Conservation (phyloP, 257 asterid species). For the Nicotiana knightiana region DNA sequence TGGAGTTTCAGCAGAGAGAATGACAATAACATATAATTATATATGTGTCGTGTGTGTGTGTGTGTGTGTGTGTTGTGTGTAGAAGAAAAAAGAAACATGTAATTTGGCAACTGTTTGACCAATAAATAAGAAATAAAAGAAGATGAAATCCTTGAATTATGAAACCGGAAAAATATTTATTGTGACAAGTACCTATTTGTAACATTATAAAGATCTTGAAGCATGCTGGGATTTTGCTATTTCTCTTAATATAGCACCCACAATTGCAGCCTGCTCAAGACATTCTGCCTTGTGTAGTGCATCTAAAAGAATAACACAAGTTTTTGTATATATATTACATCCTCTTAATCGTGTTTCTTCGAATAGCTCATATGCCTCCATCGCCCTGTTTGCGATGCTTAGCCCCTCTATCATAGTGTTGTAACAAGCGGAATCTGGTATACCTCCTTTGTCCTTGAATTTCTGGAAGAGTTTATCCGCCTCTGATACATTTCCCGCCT, state of each 20-base stretch:
- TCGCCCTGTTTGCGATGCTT: slow-evolving; percentile 65
- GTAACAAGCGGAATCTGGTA: slow-evolving; percentile 90
- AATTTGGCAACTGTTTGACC: background rate
- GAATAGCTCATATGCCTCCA: slow-evolving; percentile 71
- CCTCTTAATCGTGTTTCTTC: slow-evolving; percentile 85
- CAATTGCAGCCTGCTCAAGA: slow-evolving; percentile 88
- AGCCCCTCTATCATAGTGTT: slow-evolving; percentile 86
- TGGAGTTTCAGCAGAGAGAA: background rate
- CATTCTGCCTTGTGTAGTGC: slow-evolving; percentile 90
- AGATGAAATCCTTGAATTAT: background rate
- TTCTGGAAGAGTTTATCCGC: slow-evolving; percentile 66
- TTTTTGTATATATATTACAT: slow-evolving; percentile 65
- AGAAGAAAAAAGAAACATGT: background rate
- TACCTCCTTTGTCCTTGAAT: slow-evolving; percentile 75
- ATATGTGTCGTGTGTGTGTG: background rate
- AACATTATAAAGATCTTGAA: slow-evolving; percentile 44
- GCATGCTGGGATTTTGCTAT: slow-evolving; percentile 91
- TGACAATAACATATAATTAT: background rate
- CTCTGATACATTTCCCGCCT: slow-evolving; percentile 78
- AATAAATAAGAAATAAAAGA: background rate
- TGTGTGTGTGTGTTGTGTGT: background rate
- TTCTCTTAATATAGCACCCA: slow-evolving; percentile 86
- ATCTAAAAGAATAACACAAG: slow-evolving; percentile 85
- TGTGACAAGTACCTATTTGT: background rate
- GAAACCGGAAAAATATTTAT: background rate